Conservation (phyloP, 768 basidiomycete genomes). For the Leccinum barrowsii region DNA sequence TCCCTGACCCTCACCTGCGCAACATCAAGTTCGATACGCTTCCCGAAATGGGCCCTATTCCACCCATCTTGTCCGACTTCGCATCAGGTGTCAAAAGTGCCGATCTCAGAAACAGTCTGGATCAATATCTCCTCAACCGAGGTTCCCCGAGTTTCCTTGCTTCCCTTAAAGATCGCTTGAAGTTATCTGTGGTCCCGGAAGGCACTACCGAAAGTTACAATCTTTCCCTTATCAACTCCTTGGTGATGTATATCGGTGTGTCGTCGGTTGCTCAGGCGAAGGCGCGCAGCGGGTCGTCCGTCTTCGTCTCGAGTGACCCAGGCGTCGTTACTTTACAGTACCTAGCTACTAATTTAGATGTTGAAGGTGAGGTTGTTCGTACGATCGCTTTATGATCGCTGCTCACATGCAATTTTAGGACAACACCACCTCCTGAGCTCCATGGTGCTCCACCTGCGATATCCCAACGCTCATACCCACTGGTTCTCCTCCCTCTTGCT, state of each 20-base stretch:
- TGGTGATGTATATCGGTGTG: constrained; percentile 96
- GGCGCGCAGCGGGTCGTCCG: constrained; percentile 73
- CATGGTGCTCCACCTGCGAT: constrained; percentile 92
- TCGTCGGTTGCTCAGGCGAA: constrained; percentile 89
- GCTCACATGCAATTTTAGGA: constrained; percentile 44
- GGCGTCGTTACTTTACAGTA: constrained; percentile 84
- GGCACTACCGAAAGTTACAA: constrained; percentile 67
- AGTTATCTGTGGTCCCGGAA: constrained; percentile 44
- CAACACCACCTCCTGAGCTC: constrained; percentile 93
- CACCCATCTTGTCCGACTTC: constrained; percentile 89
- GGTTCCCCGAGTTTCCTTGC: constrained; percentile 67
- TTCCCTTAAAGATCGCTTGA: constrained; percentile 78
- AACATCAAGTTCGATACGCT: constrained; percentile 70
- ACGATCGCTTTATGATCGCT: not conserved
- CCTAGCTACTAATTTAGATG: constrained; percentile 78
- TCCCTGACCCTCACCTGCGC: constrained; percentile 85
- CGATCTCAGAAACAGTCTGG: constrained; percentile 76
- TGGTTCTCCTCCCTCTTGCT: constrained; percentile 95
- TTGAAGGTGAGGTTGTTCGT: constrained; percentile 66
- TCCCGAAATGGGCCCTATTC: constrained; percentile 90
- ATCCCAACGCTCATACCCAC: constrained; percentile 97
- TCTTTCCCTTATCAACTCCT: constrained; percentile 83
- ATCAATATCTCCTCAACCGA: constrained; percentile 80
- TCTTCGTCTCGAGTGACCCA: constrained; percentile 79
- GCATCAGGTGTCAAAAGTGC: constrained; percentile 74